phyloP scores from a whole-genome alignment of 257 asterid genomes.

The Solanum clarkiae region DNA sequence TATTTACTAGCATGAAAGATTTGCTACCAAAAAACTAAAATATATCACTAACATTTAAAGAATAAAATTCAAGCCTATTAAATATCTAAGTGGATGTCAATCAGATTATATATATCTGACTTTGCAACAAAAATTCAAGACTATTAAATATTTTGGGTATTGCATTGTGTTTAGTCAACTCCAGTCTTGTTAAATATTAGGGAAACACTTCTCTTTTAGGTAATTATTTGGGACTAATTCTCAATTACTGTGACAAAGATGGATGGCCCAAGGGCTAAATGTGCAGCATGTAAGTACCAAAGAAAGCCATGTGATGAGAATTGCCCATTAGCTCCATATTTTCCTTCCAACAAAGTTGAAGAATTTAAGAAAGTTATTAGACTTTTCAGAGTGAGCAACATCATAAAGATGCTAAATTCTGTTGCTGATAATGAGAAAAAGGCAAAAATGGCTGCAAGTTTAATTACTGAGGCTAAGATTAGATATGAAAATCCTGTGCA shows the following conservation, averaged over 20 bases:
- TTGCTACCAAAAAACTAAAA: background rate
- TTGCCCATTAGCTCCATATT: background rate
- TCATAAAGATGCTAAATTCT: background rate
- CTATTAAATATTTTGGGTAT: background rate
- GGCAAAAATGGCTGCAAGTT: background rate
- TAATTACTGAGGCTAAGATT: background rate
- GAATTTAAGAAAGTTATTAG: background rate
- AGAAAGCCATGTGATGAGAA: background rate
- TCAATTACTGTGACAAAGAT: background rate
- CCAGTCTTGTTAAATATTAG: background rate
- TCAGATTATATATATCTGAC: too few relatives aligned
- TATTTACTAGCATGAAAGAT: background rate
- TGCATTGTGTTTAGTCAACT: background rate
- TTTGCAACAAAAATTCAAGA: too few relatives aligned
- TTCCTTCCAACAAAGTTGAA: background rate
- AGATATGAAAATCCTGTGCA: slow-evolving; percentile 3
- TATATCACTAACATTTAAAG: background rate
- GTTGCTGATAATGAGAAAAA: background rate
- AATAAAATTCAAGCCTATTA: background rate
- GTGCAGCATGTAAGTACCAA: background rate
- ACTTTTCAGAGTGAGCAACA: background rate
- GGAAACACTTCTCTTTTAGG: background rate
- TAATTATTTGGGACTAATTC: background rate
- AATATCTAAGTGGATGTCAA: background rate
- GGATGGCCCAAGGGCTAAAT: background rate